Percentiles rank a stretch among this genome's conserved stretches.
Conservation (phyloP, 2,329 filamentous ascomycete genomes). For the Dothistroma septosporum region DNA sequence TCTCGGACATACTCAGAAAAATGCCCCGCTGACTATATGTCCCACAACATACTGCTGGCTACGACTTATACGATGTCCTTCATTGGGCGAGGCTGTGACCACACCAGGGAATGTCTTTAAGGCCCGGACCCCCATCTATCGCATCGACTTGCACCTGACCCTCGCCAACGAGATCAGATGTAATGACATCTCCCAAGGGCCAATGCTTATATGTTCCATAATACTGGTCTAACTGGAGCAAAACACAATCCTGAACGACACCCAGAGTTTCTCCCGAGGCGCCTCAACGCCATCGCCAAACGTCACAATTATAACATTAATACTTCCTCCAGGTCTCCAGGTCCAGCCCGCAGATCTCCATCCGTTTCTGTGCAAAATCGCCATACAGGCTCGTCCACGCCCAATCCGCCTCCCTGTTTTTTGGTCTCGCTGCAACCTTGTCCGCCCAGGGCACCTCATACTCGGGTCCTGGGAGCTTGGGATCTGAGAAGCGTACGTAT, state of each 20-base stretch:
- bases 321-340: slow-evolving; percentile 41
- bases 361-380: slow-evolving; percentile 46
- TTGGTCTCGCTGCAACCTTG: slow-evolving; percentile 41
- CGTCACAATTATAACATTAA: background rate
- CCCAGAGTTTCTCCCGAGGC: background rate
- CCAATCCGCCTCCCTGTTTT: slow-evolving; percentile 44
- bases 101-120: background rate
- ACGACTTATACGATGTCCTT: background rate
- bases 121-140: background rate
- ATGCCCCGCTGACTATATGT: background rate
- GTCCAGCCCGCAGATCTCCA: slow-evolving; percentile 52
- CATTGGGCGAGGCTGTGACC: background rate
- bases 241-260: background rate
- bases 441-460: slow-evolving; percentile 46
- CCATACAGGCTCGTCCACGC: slow-evolving; percentile 50
- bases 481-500: slow-evolving; percentile 46
- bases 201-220: background rate
- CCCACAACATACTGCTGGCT: background rate
- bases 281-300: background rate
- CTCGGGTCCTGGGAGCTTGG: slow-evolving; percentile 48
- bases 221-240: background rate
- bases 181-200: background rate
- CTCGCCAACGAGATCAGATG: background rate
- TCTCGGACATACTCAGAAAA: background rate
- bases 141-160: background rate